Evolutionary conservation across 2,329 filamentous ascomycete species (phyloP), one percentile per base, ranked within the genome.

Genomic region (Aspergillus puulaauensis): DNA sequence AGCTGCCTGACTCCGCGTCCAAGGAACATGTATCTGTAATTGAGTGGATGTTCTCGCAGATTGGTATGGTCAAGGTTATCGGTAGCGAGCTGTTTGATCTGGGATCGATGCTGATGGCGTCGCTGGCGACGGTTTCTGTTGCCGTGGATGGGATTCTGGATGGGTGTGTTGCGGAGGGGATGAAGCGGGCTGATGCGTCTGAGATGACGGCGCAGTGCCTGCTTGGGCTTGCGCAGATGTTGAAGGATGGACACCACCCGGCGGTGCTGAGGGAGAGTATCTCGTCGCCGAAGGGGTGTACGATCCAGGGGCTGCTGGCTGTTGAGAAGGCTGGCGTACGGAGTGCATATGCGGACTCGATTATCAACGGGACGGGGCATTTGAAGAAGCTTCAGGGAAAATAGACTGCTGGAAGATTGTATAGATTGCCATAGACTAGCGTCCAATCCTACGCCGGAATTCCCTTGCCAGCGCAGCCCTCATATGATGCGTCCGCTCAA

Each of bases 121-220:
- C 84, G 0, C 82, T 84, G 12, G 85, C 84, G 0, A 85, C 87
- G 64, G 75, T 82, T 49, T 83, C 84, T 0, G 70, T 88, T 23
- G 75, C 86, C 21, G 73, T 86, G n/a, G 86, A 88, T 64, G 82
- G 82, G 1, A 75, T 86, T 45, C 77, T 84, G 4, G 84, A 87
- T 67, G 85, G 85, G 1, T 84, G 79, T 39, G 84, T 88, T 4
- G 84, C 83, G 0, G 86, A 86, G 81, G 86, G 85, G 0, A 63
- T 88, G 15, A 83, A 83, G 6, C 70, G 84, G 33, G 80, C 80
- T 0, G 84, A 87, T 64, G 84, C 85, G 3, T 81, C 86, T 68
- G 67, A 82, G 45, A 86, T 88, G 83, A 82, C 83, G 58, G 81
- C 85, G 6, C 83, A 53, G 31, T 53, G 51, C 19, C 15, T 53